phyloP scores from a whole-genome alignment of 2,329 filamentous ascomycete species.

The Pseudocercospora fijiensis region DNA sequence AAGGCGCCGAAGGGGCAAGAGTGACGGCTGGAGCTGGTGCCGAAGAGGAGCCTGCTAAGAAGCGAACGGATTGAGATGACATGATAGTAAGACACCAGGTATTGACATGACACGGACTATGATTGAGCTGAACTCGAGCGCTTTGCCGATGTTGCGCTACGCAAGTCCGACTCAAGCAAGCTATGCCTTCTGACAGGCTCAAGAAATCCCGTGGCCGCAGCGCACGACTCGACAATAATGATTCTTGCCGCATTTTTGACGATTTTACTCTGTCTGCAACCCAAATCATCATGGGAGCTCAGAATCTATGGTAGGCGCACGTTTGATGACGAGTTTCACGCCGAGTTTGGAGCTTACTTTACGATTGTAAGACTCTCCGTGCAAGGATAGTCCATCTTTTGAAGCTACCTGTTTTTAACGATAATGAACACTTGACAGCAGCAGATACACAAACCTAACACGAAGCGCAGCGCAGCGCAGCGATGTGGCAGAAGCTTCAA shows the following conservation, averaged over 20 bases:
- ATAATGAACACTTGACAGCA: not conserved
- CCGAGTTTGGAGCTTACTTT: too few relatives aligned
- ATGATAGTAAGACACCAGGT: not conserved
- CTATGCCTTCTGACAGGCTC: not conserved
- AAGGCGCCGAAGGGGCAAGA: constrained; percentile 44
- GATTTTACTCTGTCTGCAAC: not conserved
- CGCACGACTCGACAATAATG: not conserved
- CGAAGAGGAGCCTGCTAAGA: constrained; percentile 41
- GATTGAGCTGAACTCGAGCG: not conserved
- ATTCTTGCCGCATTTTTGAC: not conserved
- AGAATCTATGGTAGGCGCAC: not conserved
- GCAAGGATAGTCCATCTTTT: not conserved
- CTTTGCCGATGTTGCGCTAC: not conserved
- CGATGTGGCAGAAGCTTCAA: too few relatives aligned
- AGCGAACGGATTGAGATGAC: constrained; percentile 43
- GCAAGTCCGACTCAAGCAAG: not conserved
- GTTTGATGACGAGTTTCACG: too few relatives aligned
- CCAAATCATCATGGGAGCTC: not conserved
- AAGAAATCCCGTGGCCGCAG: not conserved
- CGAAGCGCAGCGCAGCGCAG: too few relatives aligned
- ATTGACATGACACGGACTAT: not conserved
- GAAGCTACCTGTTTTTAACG: not conserved
- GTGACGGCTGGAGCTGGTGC: constrained; percentile 19
- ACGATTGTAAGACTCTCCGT: not conserved
- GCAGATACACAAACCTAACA: not conserved